Evolutionary conservation across 1,284 basidiomycete genomes (phyloP).

Genomic region (Prillingera fragicola): DNA sequence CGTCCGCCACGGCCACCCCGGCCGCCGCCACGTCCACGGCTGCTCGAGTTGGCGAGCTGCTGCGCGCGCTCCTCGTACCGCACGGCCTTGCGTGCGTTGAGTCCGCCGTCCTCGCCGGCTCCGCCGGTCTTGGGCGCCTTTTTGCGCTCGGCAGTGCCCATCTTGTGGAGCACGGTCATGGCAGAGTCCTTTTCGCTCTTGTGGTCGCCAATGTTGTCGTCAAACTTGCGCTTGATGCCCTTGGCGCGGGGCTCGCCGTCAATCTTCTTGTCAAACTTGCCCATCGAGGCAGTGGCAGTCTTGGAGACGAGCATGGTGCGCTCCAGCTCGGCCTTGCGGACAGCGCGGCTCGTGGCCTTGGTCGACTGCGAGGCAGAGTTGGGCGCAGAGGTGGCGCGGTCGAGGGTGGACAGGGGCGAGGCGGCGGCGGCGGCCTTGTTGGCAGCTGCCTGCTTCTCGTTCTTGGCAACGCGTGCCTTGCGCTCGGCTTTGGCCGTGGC

Average conservation of each 20-base stretch:
- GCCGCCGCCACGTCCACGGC: background rate
- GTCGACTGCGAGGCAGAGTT: conserved; percentile 14
- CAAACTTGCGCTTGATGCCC: conserved; percentile 87
- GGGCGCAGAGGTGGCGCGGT: conserved; percentile 10
- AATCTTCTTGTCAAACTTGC: conserved; percentile 77
- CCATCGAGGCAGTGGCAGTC: conserved; percentile 85
- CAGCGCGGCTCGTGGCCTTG: conserved; percentile 47
- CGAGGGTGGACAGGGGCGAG: conserved; percentile 14
- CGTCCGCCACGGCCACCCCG: background rate
- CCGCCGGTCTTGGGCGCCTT: conserved; percentile 52
- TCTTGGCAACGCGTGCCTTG: conserved; percentile 76
- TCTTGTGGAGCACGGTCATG: conserved; percentile 66
- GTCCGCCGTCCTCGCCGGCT: conserved; percentile 45
- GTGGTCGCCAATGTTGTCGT: conserved; percentile 43
- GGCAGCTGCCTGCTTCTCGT: conserved; percentile 70
- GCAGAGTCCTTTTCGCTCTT: conserved; percentile 66
- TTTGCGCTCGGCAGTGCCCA: conserved; percentile 60
- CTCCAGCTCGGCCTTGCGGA: conserved; percentile 70
- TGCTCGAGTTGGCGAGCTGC: conserved; percentile 10
- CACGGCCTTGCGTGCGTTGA: conserved; percentile 79
- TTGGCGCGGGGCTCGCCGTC: conserved; percentile 84
- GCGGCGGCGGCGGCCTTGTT: conserved; percentile 64
- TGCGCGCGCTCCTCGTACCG: conserved; percentile 51
- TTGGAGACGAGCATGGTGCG: conserved; percentile 72
- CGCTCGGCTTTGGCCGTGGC: conserved; percentile 69